Evolutionary conservation across 257 asterid genomes (phyloP).

Genomic region (Lantana camara): DNA sequence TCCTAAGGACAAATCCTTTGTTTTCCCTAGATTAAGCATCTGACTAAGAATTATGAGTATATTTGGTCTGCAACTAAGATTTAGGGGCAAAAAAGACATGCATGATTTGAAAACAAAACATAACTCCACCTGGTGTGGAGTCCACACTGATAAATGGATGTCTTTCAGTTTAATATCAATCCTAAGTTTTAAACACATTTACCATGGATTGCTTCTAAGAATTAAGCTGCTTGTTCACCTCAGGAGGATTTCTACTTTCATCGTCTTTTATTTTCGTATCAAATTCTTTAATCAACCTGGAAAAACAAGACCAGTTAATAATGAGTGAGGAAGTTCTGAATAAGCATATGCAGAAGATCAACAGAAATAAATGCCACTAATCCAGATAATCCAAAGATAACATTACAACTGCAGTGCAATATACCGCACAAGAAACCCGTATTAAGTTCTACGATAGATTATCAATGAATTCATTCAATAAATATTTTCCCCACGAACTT

Average conservation of each 20-base stretch:
- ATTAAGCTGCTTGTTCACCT: conserved; percentile 82
- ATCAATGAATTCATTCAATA: neutral
- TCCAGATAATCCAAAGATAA: conserved; percentile 21
- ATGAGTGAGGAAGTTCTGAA: conserved; percentile 2
- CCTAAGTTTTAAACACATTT: conserved; percentile 24
- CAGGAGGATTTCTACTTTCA: conserved; percentile 76
- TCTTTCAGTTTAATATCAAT: conserved; percentile 1
- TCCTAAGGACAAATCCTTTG: neutral
- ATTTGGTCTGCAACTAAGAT: neutral
- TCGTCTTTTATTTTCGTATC: conserved; percentile 96
- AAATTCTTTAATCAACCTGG: conserved; percentile 90
- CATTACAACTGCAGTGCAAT: conserved; percentile 4
- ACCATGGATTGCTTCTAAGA: conserved; percentile 97
- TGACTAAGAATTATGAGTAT: neutral
- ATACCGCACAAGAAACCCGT: conserved; percentile 22
- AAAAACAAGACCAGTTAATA: conserved; percentile 17
- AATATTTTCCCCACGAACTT: neutral
- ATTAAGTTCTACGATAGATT: conserved; percentile 1
- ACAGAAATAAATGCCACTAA: conserved; percentile 15
- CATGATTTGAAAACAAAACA: too few relatives aligned
- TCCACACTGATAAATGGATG: too few relatives aligned
- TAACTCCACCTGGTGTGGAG: too few relatives aligned
- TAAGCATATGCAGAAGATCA: conserved; percentile 19
- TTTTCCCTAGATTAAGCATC: neutral
- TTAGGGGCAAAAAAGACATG: too few relatives aligned